These are phyloP conservation scores for Zymoseptoria pseudotritici DNA, from an alignment of 2,329 filamentous ascomycete species.

Conservation along the genomic window DNA sequence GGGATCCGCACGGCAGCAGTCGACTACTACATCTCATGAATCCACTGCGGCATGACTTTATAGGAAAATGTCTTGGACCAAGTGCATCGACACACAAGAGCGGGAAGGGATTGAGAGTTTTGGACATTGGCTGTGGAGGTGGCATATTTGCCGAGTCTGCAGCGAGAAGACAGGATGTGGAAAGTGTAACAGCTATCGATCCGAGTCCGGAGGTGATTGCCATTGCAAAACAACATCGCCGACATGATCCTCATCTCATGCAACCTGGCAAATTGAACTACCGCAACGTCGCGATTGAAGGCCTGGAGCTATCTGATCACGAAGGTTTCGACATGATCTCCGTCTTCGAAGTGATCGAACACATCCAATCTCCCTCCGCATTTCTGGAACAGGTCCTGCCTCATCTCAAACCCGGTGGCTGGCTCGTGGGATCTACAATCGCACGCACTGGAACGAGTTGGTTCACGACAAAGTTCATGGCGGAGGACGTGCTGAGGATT, in stretches of 20 bases:
- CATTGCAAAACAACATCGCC: slow-evolving; percentile 69
- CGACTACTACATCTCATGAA: slow-evolving; percentile 96
- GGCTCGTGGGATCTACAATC: slow-evolving; percentile 89
- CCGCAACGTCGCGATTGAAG: slow-evolving; percentile 68
- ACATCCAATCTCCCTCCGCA: slow-evolving; percentile 66
- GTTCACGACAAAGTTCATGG: slow-evolving; percentile 85
- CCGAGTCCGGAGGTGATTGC: slow-evolving; percentile 65
- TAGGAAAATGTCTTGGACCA: slow-evolving; percentile 55
- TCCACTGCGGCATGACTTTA: slow-evolving; percentile 89
- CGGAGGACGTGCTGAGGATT: slow-evolving; percentile 78
- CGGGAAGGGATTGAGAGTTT: slow-evolving; percentile 50
- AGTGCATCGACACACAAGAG: slow-evolving; percentile 23
- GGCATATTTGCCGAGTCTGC: slow-evolving; percentile 92
- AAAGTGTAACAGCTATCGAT: slow-evolving; percentile 67
- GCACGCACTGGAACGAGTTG: slow-evolving; percentile 82
- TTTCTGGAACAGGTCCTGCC: slow-evolving; percentile 66
- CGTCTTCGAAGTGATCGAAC: slow-evolving; percentile 91
- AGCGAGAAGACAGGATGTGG: slow-evolving; percentile 58
- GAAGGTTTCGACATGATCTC: slow-evolving; percentile 70
- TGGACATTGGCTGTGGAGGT: slow-evolving; percentile 92
- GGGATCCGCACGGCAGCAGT: slow-evolving; percentile 90
- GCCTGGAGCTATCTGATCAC: slow-evolving; percentile 36
- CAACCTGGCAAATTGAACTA: slow-evolving; percentile 56
- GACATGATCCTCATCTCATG: slow-evolving; percentile 61
- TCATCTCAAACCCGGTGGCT: slow-evolving; percentile 83